Base-by-base conservation (phyloP, 176 grass and related monocot species). In the Leersia perrieri region DNA sequence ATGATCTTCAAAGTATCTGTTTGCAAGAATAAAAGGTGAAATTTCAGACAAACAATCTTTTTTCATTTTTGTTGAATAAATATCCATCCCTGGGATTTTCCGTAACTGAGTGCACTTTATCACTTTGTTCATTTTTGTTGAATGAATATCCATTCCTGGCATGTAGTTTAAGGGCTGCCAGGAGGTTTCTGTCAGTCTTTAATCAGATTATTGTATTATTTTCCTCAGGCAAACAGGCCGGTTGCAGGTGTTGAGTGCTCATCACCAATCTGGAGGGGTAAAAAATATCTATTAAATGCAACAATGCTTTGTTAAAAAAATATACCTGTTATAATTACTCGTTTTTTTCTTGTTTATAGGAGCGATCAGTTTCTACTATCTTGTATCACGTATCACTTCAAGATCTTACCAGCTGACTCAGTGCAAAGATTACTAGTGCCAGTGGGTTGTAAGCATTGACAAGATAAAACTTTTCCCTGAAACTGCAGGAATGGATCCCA, bases 181-280 rank as follows among this genome's bases (percentile, higher is more conserved):
- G 45, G 47, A 11, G 41, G 45, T 73, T 70, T 55, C 20, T 73
- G 11, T 23, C 51, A 23, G 23, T 68, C 4, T 53, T 74, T 29
- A 57, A 40, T 80, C 10, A 23, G 33, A 23, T 3, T 73, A 7
- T 36, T 32, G 10, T 70, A 11, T 39, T 82, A 25, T 73, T 91
- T 90, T 82, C 8, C 10, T 83, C 79, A 98, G 95, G 88, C 84
- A 98, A 98, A 91, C 95, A 34, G 91, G 90, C 40, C 83, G 91
- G 63, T 85, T 98, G 81, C 92, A 98, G 87, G 95, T 98, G 69
- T 84, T 98, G 31, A 98, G 95, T 45, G 82, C 95, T 35, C 90
- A 98, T 85, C 90, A 98, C 72, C 95, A 98, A 77, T 98, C 95
- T 65, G 95, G 92, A 95, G 95, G 95, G 95, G 92, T 98, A 98